Conservation (phyloP, 2,329 filamentous ascomycete species). For the Fusarium setosum region DNA sequence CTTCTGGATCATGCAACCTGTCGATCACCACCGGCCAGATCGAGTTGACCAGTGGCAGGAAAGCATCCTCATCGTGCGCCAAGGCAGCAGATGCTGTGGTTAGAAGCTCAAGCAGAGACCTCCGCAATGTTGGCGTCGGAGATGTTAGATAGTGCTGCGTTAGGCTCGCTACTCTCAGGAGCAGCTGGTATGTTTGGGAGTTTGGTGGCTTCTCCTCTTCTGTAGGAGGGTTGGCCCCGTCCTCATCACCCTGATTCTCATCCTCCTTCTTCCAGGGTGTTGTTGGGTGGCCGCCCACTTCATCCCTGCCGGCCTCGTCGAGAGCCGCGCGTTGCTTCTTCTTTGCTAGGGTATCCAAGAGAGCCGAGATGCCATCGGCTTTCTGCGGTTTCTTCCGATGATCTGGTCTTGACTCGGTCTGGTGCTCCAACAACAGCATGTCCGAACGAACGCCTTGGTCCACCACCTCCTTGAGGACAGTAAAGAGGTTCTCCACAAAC, state of each 20-base stretch:
- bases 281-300: conserved; percentile 46
- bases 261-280: conserved; percentile 53
- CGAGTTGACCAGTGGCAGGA: conserved; percentile 89
- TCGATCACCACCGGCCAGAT: conserved; percentile 86
- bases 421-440: conserved; percentile 58
- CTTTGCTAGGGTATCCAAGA: conserved; percentile 72
- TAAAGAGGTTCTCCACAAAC: conserved; percentile 87
- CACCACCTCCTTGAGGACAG: conserved; percentile 84
- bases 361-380: conserved; percentile 54
- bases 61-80: conserved; percentile 80
- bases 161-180: conserved; percentile 83
- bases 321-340: conserved; percentile 48
- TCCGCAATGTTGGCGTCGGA: conserved; percentile 81
- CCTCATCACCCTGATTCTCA: conserved; percentile 47
- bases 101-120: conserved; percentile 82
- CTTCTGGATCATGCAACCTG: conserved; percentile 74
- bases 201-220: conserved; percentile 70
- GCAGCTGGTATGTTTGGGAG: conserved; percentile 82
- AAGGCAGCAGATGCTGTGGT: conserved; percentile 78
- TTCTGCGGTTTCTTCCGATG: conserved; percentile 55
- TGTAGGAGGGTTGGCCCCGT: conserved; percentile 49
- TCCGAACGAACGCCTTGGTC: conserved; percentile 78
- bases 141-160: conserved; percentile 94
- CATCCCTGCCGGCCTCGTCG: conserved; percentile 48
- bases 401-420: conserved; percentile 48